Base-by-base conservation (phyloP, 2,329 filamentous ascomycete genomes). In the Dendrostoma leiphaemia region DNA sequence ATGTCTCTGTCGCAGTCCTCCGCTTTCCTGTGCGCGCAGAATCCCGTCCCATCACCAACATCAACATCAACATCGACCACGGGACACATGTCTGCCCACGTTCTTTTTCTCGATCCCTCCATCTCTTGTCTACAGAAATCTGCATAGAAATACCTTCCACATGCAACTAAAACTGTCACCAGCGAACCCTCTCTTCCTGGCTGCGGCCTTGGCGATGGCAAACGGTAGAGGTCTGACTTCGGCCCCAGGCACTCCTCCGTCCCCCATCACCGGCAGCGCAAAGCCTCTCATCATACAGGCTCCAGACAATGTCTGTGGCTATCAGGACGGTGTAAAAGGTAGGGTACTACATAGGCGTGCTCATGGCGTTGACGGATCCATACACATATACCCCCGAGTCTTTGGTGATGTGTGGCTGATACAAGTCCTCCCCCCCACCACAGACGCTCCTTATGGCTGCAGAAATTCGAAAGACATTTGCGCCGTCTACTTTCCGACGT, bases 401-500 rank as follows among this genome's bases (percentile, higher is more conserved):
- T 8, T 19, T 40, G 12, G 8, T 4, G n/a, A n/a, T n/a, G n/a
- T n/a, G n/a, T 21, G 35, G n/a, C 35, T 40, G 38, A 43, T 12
- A 15, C 19, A 43, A 7, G 24, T 9, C 24, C 15, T 40, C 12
- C 37, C n/a, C 37, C 17, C 8, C 2, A 40, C 24, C 21, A 6
- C 19, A 40, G 37, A 23, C 1, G 10, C 31, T 19, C 32, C 23
- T 4, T 46, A 45, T 5, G 31, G 31, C 3, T 54, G 52, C 15
- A 19, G 17, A 1, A 9, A 24, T 3, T n/a, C 2, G 6, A 40
- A 38, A 6, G n/a, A 53, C 13, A 50, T 19, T 19, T 54, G 52
- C 26, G 52, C 52, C 46, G 23, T 54, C 15, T 54, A 54, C 47
- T 54, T 50, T 26, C 46, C 52, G 3, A 46, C 31, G 9, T 54